Evolutionary conservation across 2,329 filamentous ascomycete species (phyloP).

Genomic region (Sarocladium strictum): DNA sequence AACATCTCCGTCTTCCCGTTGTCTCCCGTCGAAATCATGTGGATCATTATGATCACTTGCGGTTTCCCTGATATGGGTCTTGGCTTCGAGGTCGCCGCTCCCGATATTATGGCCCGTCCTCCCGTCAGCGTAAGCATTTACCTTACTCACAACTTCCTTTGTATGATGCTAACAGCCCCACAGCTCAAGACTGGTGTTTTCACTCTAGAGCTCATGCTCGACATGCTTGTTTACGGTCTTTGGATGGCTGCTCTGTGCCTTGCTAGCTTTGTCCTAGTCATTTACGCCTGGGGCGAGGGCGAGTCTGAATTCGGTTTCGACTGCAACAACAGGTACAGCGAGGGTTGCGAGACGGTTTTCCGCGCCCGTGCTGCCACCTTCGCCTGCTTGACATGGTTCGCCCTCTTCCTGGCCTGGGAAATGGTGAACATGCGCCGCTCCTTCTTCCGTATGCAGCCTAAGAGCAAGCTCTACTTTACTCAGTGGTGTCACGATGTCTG

Average conservation of each 20-base stretch:
- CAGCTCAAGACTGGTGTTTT: slow-evolving; percentile 54
- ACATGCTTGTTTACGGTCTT: slow-evolving; percentile 62
- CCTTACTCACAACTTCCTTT: neutral
- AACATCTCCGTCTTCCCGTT: slow-evolving; percentile 67
- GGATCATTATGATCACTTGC: slow-evolving; percentile 77
- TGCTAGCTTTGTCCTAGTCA: slow-evolving; percentile 55
- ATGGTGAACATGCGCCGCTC: slow-evolving; percentile 66
- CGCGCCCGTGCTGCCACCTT: slow-evolving; percentile 69
- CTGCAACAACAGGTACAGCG: slow-evolving; percentile 54
- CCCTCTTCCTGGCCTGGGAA: slow-evolving; percentile 73
- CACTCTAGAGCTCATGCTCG: slow-evolving; percentile 58
- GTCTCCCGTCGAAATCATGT: slow-evolving; percentile 69
- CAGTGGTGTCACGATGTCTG: slow-evolving; percentile 64
- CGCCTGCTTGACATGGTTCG: slow-evolving; percentile 69
- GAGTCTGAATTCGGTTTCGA: slow-evolving; percentile 48
- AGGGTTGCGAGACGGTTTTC: slow-evolving; percentile 57
- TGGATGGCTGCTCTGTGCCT: slow-evolving; percentile 63
- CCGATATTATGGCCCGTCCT: slow-evolving; percentile 62
- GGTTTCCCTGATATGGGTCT: slow-evolving; percentile 72
- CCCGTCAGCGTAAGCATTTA: slow-evolving; percentile 44
- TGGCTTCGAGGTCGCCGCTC: slow-evolving; percentile 64
- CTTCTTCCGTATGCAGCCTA: slow-evolving; percentile 69
- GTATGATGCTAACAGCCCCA: slow-evolving; percentile 1
- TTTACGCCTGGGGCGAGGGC: slow-evolving; percentile 59
- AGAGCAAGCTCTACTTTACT: slow-evolving; percentile 52